phyloP scores from a whole-genome alignment of 2,329 filamentous ascomycete species.

The Aspergillus puulaauensis region DNA sequence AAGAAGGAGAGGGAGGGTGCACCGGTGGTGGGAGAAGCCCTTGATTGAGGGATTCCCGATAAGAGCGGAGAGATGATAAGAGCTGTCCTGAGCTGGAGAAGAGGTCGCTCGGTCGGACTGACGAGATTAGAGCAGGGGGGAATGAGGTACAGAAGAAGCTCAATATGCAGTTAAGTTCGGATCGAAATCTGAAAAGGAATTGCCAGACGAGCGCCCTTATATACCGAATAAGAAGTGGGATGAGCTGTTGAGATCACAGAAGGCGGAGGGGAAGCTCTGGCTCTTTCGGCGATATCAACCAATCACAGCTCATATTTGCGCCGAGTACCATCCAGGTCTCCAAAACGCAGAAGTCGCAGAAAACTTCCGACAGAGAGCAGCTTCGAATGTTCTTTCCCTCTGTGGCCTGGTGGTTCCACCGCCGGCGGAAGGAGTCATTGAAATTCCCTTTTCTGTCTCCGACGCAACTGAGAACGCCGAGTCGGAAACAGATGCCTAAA shows the following conservation, averaged over 20 bases:
- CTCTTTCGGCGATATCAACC: conserved; percentile 12
- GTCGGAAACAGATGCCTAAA: neutral
- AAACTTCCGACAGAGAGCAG: conserved; percentile 3
- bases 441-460: neutral
- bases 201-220: conserved; percentile 4
- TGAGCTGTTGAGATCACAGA: neutral
- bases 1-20: neutral
- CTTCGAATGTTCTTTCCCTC: conserved; percentile 10
- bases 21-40: neutral
- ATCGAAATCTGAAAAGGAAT: neutral
- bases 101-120: neutral
- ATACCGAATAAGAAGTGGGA: conserved; percentile 2
- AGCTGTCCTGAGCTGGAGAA: neutral
- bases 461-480: neutral
- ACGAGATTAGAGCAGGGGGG: neutral
- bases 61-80: conserved; percentile 9
- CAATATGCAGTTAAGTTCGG: neutral
- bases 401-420: conserved; percentile 1
- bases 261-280: neutral
- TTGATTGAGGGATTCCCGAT: conserved; percentile 1
- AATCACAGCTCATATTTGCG: conserved; percentile 3
- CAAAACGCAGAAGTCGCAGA: neutral
- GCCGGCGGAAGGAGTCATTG: neutral
- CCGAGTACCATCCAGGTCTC: conserved; percentile 7
- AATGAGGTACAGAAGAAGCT: neutral